Conservation (phyloP, 75 land plant genomes). For the Picea sitchensis region DNA sequence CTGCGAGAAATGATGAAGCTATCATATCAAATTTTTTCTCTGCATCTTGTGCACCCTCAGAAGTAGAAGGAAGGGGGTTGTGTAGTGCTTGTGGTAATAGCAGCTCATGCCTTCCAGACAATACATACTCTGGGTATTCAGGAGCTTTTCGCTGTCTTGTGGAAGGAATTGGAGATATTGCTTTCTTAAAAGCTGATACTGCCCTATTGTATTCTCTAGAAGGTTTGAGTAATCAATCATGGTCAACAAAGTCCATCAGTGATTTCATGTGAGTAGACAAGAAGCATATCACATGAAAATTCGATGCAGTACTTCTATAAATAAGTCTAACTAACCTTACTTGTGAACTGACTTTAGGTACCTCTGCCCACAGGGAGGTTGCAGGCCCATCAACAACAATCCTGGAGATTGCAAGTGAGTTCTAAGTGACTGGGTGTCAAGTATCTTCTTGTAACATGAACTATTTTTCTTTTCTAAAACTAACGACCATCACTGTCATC, state of each 20-base stretch:
- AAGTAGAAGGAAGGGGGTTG: conserved; percentile 25
- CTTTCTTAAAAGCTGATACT: conserved; percentile 36
- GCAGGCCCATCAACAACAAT: conserved; percentile 37
- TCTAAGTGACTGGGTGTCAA: background rate
- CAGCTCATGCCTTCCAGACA: conserved; percentile 18
- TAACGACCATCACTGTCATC: background rate
- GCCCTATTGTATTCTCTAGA: conserved; percentile 30
- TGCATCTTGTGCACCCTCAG: conserved; percentile 36
- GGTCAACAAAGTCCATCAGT: conserved; percentile 38
- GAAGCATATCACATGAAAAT: background rate
- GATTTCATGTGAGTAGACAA: conserved; percentile 34
- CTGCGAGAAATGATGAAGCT: conserved; percentile 10
- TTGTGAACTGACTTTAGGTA: conserved; percentile 17
- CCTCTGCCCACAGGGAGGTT: conserved; percentile 42
- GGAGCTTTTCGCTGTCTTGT: conserved; percentile 45
- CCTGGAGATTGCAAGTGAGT: conserved; percentile 34
- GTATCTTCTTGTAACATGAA: background rate
- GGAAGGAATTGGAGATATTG: conserved; percentile 39
- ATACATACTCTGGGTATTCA: conserved; percentile 20
- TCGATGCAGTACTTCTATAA: background rate
- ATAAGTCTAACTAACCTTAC: background rate
- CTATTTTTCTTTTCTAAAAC: background rate
- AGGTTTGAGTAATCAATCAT: conserved; percentile 27
- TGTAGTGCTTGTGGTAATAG: conserved; percentile 39
- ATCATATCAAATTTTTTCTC: conserved; percentile 26